phyloP scores from a whole-genome alignment of 192 early-diverging fungal species.

The Coemansia sp. region DNA sequence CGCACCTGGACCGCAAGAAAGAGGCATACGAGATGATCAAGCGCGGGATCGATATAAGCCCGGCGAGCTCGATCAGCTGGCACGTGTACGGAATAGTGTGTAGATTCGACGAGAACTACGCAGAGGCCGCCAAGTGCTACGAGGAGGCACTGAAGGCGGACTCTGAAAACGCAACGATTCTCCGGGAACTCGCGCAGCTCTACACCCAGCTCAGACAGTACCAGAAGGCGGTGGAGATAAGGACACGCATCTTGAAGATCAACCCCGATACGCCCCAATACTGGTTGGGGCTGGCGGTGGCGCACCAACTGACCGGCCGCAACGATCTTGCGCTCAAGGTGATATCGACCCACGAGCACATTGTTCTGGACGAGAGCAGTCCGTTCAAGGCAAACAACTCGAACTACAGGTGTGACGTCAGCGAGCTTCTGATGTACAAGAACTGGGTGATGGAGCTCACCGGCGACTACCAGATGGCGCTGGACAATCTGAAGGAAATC shows the following conservation, averaged over 20 bases:
- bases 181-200: constrained; percentile 84
- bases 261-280: constrained; percentile 62
- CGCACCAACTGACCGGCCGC: constrained; percentile 78
- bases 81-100: constrained; percentile 94
- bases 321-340: constrained; percentile 75
- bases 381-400: constrained; percentile 30
- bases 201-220: constrained; percentile 88
- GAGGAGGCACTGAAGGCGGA: constrained; percentile 82
- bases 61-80: constrained; percentile 92
- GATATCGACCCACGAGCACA: constrained; percentile 62
- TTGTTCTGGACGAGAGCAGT: constrained; percentile 6
- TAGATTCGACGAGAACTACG: constrained; percentile 90
- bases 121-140: constrained; percentile 91
- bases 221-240: constrained; percentile 76
- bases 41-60: constrained; percentile 77
- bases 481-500: constrained; percentile 77
- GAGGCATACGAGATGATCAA: constrained; percentile 88
- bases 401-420: constrained; percentile 64
- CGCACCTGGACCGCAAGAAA: constrained; percentile 87
- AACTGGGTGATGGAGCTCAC: constrained; percentile 82
- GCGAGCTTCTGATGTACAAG: constrained; percentile 86
- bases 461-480: constrained; percentile 73
- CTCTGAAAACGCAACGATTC: constrained; percentile 89
- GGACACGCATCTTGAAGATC: constrained; percentile 66
- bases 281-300: constrained; percentile 86